Base-by-base conservation (phyloP, 2,329 filamentous ascomycete genomes). In the Verticillium klebahnii region DNA sequence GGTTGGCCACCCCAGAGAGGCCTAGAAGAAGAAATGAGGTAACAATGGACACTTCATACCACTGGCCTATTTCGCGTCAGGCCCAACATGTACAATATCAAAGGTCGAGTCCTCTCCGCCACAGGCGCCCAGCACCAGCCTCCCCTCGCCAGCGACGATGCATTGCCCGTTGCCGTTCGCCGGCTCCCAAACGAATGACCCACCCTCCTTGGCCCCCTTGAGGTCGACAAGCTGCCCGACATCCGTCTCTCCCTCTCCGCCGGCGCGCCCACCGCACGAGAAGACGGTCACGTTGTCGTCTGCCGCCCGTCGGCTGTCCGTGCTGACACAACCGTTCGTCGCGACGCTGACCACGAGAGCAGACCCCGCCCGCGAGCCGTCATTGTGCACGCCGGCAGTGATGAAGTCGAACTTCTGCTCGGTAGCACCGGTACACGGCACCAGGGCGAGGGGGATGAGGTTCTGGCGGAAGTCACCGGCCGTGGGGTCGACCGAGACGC, bases 391-490 rank as follows among this genome's bases (percentile, higher is more conserved):
- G 12, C 82, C 82, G 15, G 74, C 70, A 2, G 79, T 82, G 60
- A 84, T 74, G 54, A 85, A 67, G 68, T 84, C 82, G 67, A 81
- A 85, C 66, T 78, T 78, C 69, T 83, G 78, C 58, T 78, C 79
- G 3, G 75, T 70, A 5, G 76, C 74, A 36, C 77, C 79, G 34
- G 72, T 70, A 70, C 82, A 85, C 32, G 71, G 69, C 9, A 78
- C 77, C 11, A 83, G 67, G 25, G 74, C 73, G 9, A 84, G 70
- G 2, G 82, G 82, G 58, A 84, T 82, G 56, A 84, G 72, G 65
- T 85, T 85, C 69, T 80, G 74, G 6, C 82, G 79, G 69, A 83
- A 84, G 65, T 85, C 82, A 39, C 82, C 82, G 0, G 80, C 81
- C 1, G 80, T 80, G 0, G 80, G 78, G 66, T 84, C 79, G 55